These are phyloP conservation scores for Fomitopsis pinicola DNA, from an alignment of 1,284 basidiomycete genomes.

Conservation along the genomic window DNA sequence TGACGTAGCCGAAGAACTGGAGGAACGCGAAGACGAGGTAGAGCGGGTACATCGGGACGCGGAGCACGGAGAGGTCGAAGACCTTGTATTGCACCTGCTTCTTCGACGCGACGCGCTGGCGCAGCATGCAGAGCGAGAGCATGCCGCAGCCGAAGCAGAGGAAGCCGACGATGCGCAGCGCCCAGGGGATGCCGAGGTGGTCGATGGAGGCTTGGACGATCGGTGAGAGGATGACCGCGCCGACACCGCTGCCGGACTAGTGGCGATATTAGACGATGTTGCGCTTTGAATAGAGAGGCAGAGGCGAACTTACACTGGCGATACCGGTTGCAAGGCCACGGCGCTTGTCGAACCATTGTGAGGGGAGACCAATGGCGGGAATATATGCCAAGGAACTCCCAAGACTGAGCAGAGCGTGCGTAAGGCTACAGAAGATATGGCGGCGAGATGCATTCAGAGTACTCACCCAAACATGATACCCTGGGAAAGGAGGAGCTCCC, in stretches of 20 bases:
- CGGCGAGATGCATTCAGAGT: no score
- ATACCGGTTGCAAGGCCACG: conserved; percentile 5
- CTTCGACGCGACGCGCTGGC: conserved; percentile 2
- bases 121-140: background rate
- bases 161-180: conserved; percentile 7
- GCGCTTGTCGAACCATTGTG: conserved; percentile 4
- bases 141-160: conserved; percentile 3
- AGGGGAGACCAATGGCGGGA: conserved; percentile 2
- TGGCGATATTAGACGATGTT: background rate
- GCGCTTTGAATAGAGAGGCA: background rate
- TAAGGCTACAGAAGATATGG: no score
- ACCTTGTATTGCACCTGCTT: conserved; percentile 6
- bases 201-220: conserved; percentile 2
- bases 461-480: conserved; percentile 8
- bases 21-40: conserved; percentile 5
- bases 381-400: conserved; percentile 3
- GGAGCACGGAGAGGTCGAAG: conserved; percentile 4
- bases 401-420: background rate
- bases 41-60: conserved; percentile 2
- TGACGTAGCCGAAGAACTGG: conserved; percentile 8
- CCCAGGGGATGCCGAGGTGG: conserved; percentile 2
- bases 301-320: conserved; percentile 1
- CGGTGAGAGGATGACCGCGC: background rate
- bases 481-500: conserved; percentile 6
- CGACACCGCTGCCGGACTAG: conserved; percentile 4